phyloP scores from a whole-genome alignment of 1,284 basidiomycete species.

The Cutaneotrichosporon cyanovorans region DNA sequence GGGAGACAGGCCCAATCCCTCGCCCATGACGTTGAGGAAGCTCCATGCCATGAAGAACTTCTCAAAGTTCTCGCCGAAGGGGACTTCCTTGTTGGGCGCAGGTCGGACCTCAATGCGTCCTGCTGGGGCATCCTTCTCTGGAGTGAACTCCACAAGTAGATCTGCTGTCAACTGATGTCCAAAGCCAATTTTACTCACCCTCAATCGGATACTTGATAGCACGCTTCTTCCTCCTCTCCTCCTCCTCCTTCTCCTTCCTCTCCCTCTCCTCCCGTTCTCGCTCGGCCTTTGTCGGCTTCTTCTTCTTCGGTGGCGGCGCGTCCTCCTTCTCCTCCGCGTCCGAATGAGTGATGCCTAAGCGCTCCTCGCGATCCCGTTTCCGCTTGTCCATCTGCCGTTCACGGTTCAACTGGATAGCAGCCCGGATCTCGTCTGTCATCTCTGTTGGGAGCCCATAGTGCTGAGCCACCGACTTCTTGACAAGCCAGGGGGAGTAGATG shows the following conservation, averaged over 20 bases:
- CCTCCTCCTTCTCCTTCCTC: conserved; percentile 51
- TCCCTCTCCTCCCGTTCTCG: conserved; percentile 48
- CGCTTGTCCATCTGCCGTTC: conserved; percentile 82
- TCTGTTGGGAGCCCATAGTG: conserved; percentile 73
- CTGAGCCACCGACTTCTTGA: conserved; percentile 73
- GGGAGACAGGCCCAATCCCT: conserved; percentile 78
- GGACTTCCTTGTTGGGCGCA: conserved; percentile 56
- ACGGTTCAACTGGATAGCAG: conserved; percentile 68
- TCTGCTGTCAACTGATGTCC: conserved; percentile 49
- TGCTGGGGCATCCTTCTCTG: conserved; percentile 54
- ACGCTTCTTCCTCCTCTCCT: conserved; percentile 66
- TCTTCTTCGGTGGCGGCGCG: conserved; percentile 63
- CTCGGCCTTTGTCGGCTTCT: conserved; percentile 56
- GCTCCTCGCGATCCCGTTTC: conserved; percentile 53
- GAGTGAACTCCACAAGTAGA: conserved; percentile 65
- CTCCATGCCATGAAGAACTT: conserved; percentile 83
- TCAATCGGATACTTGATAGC: conserved; percentile 63
- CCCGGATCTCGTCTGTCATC: conserved; percentile 76
- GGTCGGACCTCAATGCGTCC: conserved; percentile 54
- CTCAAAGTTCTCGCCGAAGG: conserved; percentile 76
- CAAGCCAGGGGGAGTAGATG: conserved; percentile 88
- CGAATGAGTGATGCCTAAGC: conserved; percentile 49
- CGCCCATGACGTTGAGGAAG: conserved; percentile 86
- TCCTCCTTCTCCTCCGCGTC: conserved; percentile 70
- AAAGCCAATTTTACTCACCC: conserved; percentile 42